phyloP scores from a whole-genome alignment of 2,329 filamentous ascomycete genomes.

The Fusarium clavum region DNA sequence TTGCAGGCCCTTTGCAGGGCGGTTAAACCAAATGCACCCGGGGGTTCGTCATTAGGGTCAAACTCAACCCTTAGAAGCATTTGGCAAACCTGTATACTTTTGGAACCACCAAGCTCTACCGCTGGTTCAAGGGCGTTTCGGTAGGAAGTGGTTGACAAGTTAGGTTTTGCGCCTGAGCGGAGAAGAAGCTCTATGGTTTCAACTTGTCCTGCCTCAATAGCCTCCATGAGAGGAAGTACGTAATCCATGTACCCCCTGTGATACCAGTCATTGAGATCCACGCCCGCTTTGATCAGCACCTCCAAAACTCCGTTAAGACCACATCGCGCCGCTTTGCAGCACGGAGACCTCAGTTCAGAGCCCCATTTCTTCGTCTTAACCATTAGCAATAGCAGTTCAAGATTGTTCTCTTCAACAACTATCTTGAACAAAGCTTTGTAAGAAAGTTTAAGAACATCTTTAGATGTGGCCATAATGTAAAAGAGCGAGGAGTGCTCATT shows the following conservation, averaged over 20 bases:
- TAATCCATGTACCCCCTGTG: too few relatives aligned
- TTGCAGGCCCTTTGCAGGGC: background rate
- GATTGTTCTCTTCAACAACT: fast-evolving
- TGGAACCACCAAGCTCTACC: fast-evolving
- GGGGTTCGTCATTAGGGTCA: too few relatives aligned
- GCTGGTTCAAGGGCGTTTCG: background rate
- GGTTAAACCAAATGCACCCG: too few relatives aligned
- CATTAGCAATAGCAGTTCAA: fast-evolving
- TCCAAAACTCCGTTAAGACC: fast-evolving
- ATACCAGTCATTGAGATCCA: fast-evolving
- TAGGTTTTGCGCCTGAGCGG: background rate
- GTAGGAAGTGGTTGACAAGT: too few relatives aligned
- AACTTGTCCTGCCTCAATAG: fast-evolving
- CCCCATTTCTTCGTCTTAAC: fast-evolving
- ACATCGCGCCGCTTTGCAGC: fast-evolving
- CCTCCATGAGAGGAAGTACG: background rate
- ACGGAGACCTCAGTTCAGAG: fast-evolving
- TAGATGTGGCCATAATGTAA: fast-evolving
- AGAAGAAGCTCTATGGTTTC: background rate
- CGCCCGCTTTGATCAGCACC: fast-evolving
- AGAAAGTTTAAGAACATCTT: too few relatives aligned
- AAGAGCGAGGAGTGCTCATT: fast-evolving
- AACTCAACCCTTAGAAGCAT: too few relatives aligned
- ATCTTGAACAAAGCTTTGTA: too few relatives aligned
- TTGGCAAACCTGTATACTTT: background rate